Evolutionary conservation across 2,329 filamentous ascomycete species (phyloP).

Genomic region (Drechslerella coelobrocha): DNA sequence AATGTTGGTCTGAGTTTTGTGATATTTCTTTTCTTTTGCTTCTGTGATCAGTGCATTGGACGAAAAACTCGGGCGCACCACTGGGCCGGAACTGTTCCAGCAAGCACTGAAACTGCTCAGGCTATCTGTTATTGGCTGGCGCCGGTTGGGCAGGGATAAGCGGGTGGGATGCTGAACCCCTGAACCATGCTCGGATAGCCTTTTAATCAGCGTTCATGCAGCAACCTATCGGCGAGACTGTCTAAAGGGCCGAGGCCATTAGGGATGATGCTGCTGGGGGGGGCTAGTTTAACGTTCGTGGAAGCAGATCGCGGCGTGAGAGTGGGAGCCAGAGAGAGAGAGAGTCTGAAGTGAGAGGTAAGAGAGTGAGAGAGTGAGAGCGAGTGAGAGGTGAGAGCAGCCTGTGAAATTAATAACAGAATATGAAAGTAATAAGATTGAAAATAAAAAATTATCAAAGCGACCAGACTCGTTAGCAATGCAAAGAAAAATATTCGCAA

Average conservation of each 20-base stretch:
- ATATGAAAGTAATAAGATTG: slow-evolving; percentile 15
- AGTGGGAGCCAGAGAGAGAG: background rate
- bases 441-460: slow-evolving; percentile 9
- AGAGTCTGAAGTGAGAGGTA: no score
- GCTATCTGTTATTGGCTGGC: slow-evolving; percentile 42
- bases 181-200: slow-evolving; percentile 51
- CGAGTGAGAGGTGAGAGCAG: no score
- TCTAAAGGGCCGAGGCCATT: slow-evolving; percentile 47
- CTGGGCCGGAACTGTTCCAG: slow-evolving; percentile 45
- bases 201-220: slow-evolving; percentile 51
- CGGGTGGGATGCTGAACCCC: slow-evolving; percentile 47
- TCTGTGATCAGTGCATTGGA: slow-evolving; percentile 18
- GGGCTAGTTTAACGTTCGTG: slow-evolving; percentile 16
- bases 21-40: slow-evolving; percentile 4
- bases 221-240: slow-evolving; percentile 50
- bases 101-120: slow-evolving; percentile 45
- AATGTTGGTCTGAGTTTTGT: slow-evolving; percentile 42
- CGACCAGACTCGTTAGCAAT: background rate
- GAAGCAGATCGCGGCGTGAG: slow-evolving; percentile 15
- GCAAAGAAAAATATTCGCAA: slow-evolving; percentile 33
- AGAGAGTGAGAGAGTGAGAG: no score
- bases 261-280: slow-evolving; percentile 26
- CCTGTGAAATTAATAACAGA: slow-evolving; percentile 23
- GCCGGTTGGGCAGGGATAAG: slow-evolving; percentile 47
- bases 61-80: slow-evolving; percentile 44